Base-by-base conservation (phyloP, 2,329 filamentous ascomycete species). In the Colletotrichum lentis region DNA sequence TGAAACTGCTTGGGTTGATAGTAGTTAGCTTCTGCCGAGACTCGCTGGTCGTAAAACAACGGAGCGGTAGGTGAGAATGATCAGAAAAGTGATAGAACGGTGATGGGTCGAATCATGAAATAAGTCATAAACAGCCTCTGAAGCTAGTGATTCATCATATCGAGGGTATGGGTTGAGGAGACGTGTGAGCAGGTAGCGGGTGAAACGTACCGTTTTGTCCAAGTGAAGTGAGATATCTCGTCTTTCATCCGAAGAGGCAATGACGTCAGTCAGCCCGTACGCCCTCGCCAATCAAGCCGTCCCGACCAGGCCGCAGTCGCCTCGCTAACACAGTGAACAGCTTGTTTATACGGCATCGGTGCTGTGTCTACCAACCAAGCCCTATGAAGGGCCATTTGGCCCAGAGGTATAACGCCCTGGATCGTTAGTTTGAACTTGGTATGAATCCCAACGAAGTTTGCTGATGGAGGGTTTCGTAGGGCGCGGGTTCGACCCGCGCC, bases 121-220 rank as follows among this genome's bases (percentile, higher is more conserved):
- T 39, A 46, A 41, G 50, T 82, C 80, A 82, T 82, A 82, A 82
- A 82, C 80, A 82, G 80, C 80, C 80, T 82, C 80, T 81, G 79
- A 79, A 73, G 73, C 74, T 66, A 71, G 53, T 54, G 47, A 74
- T 75, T 81, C 79, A 81, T 82, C 80, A 81, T 78, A 69, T 65
- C n/a, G 39, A 41, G 57, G 59, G 24, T 24, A 24, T 3, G n/a
- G 16, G 8, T 10, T 35, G 31, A 56, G 11, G 18, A 3, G 24
- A n/a, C 24, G 31, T 22, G 6, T 20, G 18, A 20, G 18, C 5
- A 20, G 50, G 49, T 52, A 35, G 7, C 4, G 1, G 4, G 20
- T 1, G 12, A 41, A 3, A 43, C 47, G 7, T 59, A 67, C 64
- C 39, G 5, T 39, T 27, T 20, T 27, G 14, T 7, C 20, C 10